phyloP scores from a whole-genome alignment of 163 green algal species.

The Volvox carteri region DNA sequence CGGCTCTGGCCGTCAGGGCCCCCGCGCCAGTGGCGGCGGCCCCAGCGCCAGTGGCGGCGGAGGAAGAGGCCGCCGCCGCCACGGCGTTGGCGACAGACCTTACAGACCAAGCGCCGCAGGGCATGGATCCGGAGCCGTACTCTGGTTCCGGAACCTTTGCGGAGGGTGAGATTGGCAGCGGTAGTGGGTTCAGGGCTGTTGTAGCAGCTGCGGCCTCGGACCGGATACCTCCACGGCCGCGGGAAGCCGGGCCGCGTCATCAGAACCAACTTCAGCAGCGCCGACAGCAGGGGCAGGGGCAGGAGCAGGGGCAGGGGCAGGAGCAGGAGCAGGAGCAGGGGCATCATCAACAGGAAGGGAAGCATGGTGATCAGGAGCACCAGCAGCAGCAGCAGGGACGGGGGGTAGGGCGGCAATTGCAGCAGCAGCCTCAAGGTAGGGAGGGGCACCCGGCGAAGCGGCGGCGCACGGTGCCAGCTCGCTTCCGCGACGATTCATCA shows the following conservation, averaged over 20 bases:
- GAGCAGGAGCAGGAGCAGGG: background rate
- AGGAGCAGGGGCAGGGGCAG: background rate
- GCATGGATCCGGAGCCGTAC: no score
- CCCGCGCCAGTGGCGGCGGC: background rate
- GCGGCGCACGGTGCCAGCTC: background rate
- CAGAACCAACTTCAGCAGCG: background rate
- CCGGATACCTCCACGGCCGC: no score
- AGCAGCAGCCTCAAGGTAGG: background rate
- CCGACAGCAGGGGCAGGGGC: background rate
- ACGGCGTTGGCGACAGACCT: no score
- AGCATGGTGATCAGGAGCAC: no score
- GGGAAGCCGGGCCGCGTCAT: background rate
- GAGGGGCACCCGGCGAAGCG: conserved; percentile 17
- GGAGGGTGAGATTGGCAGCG: no score
- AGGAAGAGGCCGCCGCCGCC: background rate
- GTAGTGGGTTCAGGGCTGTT: no score
- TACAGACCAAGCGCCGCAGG: no score
- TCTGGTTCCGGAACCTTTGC: no score
- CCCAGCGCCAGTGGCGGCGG: background rate
- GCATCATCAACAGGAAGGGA: background rate
- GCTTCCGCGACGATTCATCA: background rate
- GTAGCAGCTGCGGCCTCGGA: no score
- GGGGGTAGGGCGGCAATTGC: no score
- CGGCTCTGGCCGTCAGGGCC: no score
- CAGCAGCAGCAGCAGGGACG: no score